Evolutionary conservation across 2,329 filamentous ascomycete species (phyloP).

Genomic region (Fusarium longipes): DNA sequence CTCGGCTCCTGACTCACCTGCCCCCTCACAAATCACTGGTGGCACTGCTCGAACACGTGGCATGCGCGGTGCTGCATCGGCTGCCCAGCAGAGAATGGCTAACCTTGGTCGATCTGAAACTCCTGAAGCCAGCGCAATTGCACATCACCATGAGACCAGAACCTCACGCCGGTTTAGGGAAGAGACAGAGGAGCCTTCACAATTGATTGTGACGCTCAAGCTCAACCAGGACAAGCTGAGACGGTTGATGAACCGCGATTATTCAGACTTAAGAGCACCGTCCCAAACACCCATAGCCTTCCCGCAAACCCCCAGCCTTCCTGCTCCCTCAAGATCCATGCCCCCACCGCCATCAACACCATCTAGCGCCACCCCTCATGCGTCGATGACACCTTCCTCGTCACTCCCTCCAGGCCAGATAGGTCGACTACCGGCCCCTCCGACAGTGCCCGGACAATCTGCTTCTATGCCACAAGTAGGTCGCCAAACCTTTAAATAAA

Average conservation of each 20-base stretch:
- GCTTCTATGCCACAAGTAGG: conserved; percentile 69
- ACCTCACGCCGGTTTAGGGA: conserved; percentile 76
- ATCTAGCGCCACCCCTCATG: conserved; percentile 53
- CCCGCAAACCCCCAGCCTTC: conserved; percentile 48
- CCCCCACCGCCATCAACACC: conserved; percentile 55
- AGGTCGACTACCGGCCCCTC: conserved; percentile 76
- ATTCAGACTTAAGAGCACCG: conserved; percentile 53
- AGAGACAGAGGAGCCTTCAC: conserved; percentile 80
- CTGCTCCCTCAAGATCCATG: conserved; percentile 50
- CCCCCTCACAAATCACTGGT: conserved; percentile 73
- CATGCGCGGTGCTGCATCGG: conserved; percentile 88
- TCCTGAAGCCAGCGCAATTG: conserved; percentile 74
- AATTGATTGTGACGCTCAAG: conserved; percentile 78
- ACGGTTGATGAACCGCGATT: conserved; percentile 69
- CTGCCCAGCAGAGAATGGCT: conserved; percentile 88
- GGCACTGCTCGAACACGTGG: conserved; percentile 88
- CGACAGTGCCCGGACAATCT: conserved; percentile 67
- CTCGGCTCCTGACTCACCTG: conserved; percentile 86
- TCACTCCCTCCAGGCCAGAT: conserved; percentile 64
- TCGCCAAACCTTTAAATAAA: conserved; percentile 30
- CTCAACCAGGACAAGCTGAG: conserved; percentile 78
- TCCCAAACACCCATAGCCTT: conserved; percentile 52
- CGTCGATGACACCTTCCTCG: conserved; percentile 49
- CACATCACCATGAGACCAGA: conserved; percentile 78
- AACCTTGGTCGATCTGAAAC: conserved; percentile 87